Base-by-base conservation (phyloP, 495 filamentous ascomycete species). In the Penicillium paxilli region DNA sequence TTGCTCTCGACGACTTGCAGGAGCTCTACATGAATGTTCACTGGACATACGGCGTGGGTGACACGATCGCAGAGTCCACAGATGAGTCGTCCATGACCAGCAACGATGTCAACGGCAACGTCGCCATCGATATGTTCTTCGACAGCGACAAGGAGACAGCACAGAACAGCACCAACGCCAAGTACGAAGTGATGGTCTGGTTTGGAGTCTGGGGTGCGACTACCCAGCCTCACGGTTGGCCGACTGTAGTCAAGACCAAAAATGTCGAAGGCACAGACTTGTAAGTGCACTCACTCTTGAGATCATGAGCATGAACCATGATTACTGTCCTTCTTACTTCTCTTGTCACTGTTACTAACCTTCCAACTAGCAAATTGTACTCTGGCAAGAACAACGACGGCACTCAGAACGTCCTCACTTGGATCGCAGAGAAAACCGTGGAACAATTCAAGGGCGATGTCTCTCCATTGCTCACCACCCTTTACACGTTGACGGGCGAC, bases 121-220 rank as follows among this genome's bases (percentile, higher is more conserved):
- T 78, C n/a, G 72, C 70, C 25, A 55, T 78, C 19, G 74, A 78
- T 68, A 73, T 78, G 67, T 78, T 72, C 58, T 64, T 78, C 24
- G 74, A 77, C 47, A 49, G 48, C 20, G 67, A 73, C 40, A 50
- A 55, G 22, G 46, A 30, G 1, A 66, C 49, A 1, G 56, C 74
- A 0, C 20, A 47, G 28, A 63, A 71, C 60, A 67, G 61, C 42
- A 54, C 54, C 3, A n/a, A 49, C 1, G 67, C 74, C 16, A 49
- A 60, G 1, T 73, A 63, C 67, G 76, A 79, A 57, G 67, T 79
- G 61, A 77, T 78, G 69, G 57, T 78, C 22, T 78, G 68, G 67
- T 74, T 79, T 57, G 72, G 61, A 6, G 47, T 51, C 1, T 63
- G 63, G 44, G 64, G 64, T n/a, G 4, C 37, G 10, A n/a, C 56